Evolutionary conservation across 441 rosid genomes (phyloP).

Genomic region (Gossypium lobatum): DNA sequence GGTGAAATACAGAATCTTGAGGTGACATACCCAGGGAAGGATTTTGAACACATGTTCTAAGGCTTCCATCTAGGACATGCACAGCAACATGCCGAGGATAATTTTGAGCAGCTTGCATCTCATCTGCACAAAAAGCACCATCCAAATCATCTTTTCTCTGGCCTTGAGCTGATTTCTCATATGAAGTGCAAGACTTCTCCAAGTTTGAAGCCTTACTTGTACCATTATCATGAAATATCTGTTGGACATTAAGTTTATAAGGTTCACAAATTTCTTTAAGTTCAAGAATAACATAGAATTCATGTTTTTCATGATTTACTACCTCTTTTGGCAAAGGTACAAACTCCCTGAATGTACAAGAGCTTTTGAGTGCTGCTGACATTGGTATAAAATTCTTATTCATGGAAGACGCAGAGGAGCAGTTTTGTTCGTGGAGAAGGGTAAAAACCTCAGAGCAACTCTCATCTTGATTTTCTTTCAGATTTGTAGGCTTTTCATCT

Average conservation of each 20-base stretch:
- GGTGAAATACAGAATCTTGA: constrained; percentile 48
- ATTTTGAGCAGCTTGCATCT: constrained; percentile 44
- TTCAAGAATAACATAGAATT: constrained; percentile 28
- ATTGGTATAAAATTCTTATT: constrained; percentile 34
- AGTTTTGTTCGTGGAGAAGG: constrained; percentile 41
- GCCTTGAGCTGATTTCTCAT: constrained; percentile 33
- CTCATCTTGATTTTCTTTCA: constrained; percentile 53
- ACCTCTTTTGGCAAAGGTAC: constrained; percentile 46
- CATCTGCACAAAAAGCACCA: constrained; percentile 30
- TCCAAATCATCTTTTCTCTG: constrained; percentile 26
- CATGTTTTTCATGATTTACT: constrained; percentile 22
- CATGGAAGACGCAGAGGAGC: constrained; percentile 44
- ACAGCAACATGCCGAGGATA: constrained; percentile 67
- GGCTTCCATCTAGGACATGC: constrained; percentile 55
- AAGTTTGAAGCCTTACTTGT: constrained; percentile 39
- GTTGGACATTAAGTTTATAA: constrained; percentile 32
- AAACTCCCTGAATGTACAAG: constrained; percentile 49
- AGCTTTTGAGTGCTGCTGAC: constrained; percentile 25
- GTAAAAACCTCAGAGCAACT: constrained; percentile 58
- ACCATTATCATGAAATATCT: constrained; percentile 37
- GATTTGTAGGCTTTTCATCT: constrained; percentile 36
- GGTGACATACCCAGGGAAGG: constrained; percentile 38
- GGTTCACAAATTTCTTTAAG: constrained; percentile 31
- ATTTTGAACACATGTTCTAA: constrained; percentile 39
- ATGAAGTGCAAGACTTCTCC: constrained; percentile 29